These are phyloP conservation scores for Diaporthe vaccinii DNA, from an alignment of 2,329 filamentous ascomycete species.

Conservation along the genomic window DNA sequence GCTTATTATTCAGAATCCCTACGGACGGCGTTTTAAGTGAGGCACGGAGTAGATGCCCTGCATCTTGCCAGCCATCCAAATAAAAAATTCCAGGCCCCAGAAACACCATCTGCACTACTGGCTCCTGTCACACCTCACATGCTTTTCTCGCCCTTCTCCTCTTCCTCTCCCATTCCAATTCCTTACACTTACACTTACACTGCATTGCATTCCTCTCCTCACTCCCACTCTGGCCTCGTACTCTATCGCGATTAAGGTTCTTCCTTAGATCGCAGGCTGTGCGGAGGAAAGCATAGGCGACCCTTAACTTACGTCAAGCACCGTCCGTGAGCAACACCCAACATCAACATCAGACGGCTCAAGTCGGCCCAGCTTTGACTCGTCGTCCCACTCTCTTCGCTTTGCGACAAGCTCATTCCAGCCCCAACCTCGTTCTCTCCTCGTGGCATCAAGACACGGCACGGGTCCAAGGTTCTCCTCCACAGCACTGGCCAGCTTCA, in stretches of 20 bases:
- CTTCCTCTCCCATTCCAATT: not conserved
- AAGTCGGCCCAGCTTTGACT: conserved; percentile 4
- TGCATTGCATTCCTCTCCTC: conserved; percentile 8
- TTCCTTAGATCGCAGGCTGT: conserved; percentile 4
- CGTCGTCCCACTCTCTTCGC: not conserved
- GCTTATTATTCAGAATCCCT: conserved; percentile 11
- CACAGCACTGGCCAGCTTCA: not conserved
- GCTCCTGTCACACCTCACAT: conserved; percentile 5
- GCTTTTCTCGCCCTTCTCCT: conserved; percentile 25
- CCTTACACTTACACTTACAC: conserved; percentile 8
- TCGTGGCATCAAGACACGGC: conserved; percentile 37
- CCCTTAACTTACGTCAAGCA: conserved; percentile 11
- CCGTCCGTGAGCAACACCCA: not conserved
- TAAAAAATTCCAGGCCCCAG: conserved; percentile 14
- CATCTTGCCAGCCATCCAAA: conserved; percentile 19
- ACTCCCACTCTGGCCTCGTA: conserved; percentile 20
- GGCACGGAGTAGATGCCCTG: conserved; percentile 16
- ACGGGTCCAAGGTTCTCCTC: conserved; percentile 16
- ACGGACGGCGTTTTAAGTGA: not conserved
- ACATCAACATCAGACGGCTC: not conserved
- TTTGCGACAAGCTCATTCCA: conserved; percentile 23
- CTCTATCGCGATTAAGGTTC: conserved; percentile 3
- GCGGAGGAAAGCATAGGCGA: conserved; percentile 10
- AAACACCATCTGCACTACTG: conserved; percentile 12
- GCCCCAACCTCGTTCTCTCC: not conserved